These are phyloP conservation scores for Daldinia sp. DNA, from an alignment of 2,329 filamentous ascomycete species.

Conservation along the genomic window DNA sequence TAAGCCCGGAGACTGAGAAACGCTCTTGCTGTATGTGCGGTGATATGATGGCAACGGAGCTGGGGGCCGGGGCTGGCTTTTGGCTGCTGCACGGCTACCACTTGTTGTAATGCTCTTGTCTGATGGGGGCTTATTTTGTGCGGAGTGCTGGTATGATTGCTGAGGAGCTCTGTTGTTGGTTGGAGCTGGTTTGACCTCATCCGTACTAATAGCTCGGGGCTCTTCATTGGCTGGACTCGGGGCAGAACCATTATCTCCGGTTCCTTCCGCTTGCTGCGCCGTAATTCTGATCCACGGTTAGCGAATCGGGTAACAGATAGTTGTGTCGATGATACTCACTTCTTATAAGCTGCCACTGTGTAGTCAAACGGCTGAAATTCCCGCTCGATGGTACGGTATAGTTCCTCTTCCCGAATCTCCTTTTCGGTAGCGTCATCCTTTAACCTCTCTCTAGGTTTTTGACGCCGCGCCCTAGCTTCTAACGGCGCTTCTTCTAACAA, in stretches of 20 bases:
- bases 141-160: conserved; percentile 25
- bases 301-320: conserved; percentile 11
- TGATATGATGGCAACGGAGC: conserved; percentile 55
- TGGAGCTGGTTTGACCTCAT: conserved; percentile 56
- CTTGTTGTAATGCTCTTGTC: conserved; percentile 25
- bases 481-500: conserved; percentile 93
- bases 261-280: conserved; percentile 41
- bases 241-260: conserved; percentile 15
- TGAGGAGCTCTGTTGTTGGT: conserved; percentile 39
- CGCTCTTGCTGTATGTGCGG: conserved; percentile 55
- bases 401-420: conserved; percentile 92
- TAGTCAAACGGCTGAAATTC: conserved; percentile 98
- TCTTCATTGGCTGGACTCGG: conserved; percentile 38
- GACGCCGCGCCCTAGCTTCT: conserved; percentile 88
- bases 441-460: conserved; percentile 90
- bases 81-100: conserved; percentile 10
- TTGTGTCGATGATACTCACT: conserved; percentile 60
- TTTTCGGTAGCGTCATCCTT: conserved; percentile 95
- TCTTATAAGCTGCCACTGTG: conserved; percentile 79
- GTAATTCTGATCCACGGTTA: conserved; percentile 49
- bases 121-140: conserved; percentile 7
- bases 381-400: conserved; percentile 92
- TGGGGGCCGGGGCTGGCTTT: conserved; percentile 32
- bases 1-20: conserved; percentile 66
- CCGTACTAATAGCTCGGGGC: conserved; percentile 61